These are phyloP conservation scores for Curvularia hawaiiensis DNA, from an alignment of 2,329 filamentous ascomycete species.

Conservation along the genomic window DNA sequence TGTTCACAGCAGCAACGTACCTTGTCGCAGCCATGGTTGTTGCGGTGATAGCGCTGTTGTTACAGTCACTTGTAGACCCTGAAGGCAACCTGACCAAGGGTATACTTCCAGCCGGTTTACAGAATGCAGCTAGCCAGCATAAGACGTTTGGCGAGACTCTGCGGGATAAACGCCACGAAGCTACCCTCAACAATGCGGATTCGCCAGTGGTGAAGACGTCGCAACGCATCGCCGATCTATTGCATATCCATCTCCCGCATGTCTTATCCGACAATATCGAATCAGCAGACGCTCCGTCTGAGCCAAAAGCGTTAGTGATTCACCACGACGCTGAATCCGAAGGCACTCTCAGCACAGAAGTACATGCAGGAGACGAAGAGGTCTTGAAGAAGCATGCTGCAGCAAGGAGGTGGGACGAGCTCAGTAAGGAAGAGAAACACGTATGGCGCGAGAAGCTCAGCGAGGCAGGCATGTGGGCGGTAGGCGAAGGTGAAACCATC, in stretches of 20 bases:
- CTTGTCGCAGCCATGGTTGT: conserved; percentile 64
- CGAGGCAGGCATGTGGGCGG: conserved; percentile 78
- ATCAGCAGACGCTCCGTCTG: not conserved
- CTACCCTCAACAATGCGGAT: conserved; percentile 32
- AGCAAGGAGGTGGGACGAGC: conserved; percentile 73
- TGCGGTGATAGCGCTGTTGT: conserved; percentile 65
- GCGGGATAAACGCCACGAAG: conserved; percentile 33
- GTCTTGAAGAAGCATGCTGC: conserved; percentile 47
- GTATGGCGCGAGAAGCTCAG: conserved; percentile 72
- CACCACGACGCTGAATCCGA: conserved; percentile 45
- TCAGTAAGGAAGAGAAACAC: conserved; percentile 65
- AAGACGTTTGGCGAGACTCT: conserved; percentile 38
- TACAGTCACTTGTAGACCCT: conserved; percentile 64
- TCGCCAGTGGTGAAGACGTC: conserved; percentile 33
- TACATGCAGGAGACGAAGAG: conserved; percentile 42
- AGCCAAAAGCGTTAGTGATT: conserved; percentile 50
- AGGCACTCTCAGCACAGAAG: conserved; percentile 49
- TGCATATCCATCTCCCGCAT: conserved; percentile 34
- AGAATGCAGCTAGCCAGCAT: conserved; percentile 41
- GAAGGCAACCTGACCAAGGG: conserved; percentile 51
- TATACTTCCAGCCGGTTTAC: conserved; percentile 60
- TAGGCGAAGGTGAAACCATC: conserved; percentile 75
- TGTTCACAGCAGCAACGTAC: conserved; percentile 61
- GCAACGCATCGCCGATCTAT: conserved; percentile 41
- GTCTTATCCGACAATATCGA: conserved; percentile 12